Evolutionary conservation across 2,329 filamentous ascomycete species (phyloP).

Genomic region (Hyphodiscus sp.): DNA sequence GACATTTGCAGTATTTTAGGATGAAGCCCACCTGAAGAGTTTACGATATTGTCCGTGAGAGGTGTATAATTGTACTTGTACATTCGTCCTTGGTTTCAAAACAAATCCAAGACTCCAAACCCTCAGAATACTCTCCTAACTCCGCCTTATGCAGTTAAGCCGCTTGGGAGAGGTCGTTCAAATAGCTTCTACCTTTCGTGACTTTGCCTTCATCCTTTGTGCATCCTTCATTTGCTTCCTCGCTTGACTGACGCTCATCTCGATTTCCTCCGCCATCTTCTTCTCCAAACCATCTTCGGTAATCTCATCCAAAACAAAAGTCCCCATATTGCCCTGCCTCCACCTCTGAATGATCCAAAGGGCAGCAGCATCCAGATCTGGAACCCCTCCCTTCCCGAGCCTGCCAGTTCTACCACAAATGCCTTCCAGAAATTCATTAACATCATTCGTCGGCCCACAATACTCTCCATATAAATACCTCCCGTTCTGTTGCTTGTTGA

Average conservation of each 20-base stretch:
- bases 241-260: conserved; percentile 61
- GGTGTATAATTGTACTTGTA: background rate
- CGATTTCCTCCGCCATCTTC: conserved; percentile 40
- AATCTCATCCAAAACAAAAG: conserved; percentile 74
- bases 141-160: background rate
- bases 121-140: background rate
- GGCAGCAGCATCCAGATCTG: conserved; percentile 67
- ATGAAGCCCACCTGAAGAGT: no score
- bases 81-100: background rate
- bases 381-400: conserved; percentile 63
- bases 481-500: conserved; percentile 51
- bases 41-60: no score
- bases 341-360: conserved; percentile 77
- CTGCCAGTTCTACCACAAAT: conserved; percentile 72
- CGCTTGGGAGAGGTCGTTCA: background rate
- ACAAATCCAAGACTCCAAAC: background rate
- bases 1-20: no score
- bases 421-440: conserved; percentile 62
- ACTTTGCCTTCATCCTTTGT: conserved; percentile 36
- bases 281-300: conserved; percentile 51
- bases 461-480: conserved; percentile 38
- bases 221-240: conserved; percentile 58
- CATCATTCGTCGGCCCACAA: conserved; percentile 72
- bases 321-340: conserved; percentile 69
- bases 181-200: conserved; percentile 4